Evolutionary conservation across 352 stramenopile species (phyloP).

Genomic region (Thraustochytrium sp.): DNA sequence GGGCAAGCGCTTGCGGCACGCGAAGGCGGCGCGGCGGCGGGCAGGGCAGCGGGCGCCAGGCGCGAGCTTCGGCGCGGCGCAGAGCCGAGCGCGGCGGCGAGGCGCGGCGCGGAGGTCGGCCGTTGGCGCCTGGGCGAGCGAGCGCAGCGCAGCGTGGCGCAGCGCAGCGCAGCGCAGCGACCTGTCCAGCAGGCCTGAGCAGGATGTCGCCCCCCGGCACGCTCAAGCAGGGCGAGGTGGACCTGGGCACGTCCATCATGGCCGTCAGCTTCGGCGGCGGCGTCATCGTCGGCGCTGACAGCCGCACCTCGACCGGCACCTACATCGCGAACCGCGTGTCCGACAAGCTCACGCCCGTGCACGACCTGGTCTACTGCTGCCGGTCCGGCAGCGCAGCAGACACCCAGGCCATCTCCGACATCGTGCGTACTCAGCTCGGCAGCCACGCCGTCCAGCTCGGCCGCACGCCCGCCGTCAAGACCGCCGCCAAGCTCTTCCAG

Average conservation of each 20-base stretch:
- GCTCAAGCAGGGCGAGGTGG: conserved; percentile 69
- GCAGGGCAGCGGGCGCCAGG: too few species aligned
- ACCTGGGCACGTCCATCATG: conserved; percentile 96
- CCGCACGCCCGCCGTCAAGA: conserved; percentile 86
- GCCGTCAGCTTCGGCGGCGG: conserved; percentile 89
- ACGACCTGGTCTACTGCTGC: conserved; percentile 95
- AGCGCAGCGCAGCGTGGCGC: background rate
- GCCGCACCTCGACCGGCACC: conserved; percentile 74
- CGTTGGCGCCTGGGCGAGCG: background rate
- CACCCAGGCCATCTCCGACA: conserved; percentile 79
- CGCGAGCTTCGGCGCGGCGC: too few species aligned
- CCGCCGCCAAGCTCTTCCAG: conserved; percentile 91
- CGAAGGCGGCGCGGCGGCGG: too few species aligned
- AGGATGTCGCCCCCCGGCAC: conserved; percentile 6
- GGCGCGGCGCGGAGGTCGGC: too few species aligned
- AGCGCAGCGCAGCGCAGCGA: background rate
- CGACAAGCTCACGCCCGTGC: conserved; percentile 94
- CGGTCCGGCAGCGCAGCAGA: conserved; percentile 93
- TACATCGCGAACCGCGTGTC: conserved; percentile 96
- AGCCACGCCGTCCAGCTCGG: conserved; percentile 62
- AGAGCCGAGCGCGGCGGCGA: too few species aligned
- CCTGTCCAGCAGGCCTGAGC: background rate
- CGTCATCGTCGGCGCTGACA: conserved; percentile 92
- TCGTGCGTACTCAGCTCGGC: conserved; percentile 69
- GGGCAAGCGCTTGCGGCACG: too few species aligned